These are phyloP conservation scores for Ophiocordyceps polyrhachis-furcata DNA, from an alignment of 2,329 filamentous ascomycete species.

Conservation along the genomic window DNA sequence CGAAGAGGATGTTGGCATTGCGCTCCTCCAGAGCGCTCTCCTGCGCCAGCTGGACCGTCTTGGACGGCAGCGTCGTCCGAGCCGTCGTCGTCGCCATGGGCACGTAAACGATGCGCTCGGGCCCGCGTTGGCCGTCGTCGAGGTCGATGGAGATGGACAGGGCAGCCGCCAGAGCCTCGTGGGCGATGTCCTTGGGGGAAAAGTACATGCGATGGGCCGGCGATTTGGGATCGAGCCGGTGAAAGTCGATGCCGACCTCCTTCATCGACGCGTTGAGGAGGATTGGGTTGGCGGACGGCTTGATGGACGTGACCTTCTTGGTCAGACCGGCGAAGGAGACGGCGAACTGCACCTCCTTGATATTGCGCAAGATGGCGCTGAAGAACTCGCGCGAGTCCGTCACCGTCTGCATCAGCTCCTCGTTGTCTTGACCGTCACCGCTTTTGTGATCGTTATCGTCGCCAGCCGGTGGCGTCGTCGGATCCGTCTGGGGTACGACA, in stretches of 20 bases:
- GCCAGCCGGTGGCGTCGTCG: neutral
- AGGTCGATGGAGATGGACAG: conserved; percentile 84
- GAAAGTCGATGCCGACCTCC: conserved; percentile 82
- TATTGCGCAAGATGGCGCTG: conserved; percentile 73
- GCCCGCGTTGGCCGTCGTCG: conserved; percentile 72
- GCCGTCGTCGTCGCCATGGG: conserved; percentile 95
- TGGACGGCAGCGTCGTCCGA: conserved; percentile 84
- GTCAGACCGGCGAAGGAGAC: conserved; percentile 80
- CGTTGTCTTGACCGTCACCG: conserved; percentile 18
- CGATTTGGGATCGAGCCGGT: conserved; percentile 79
- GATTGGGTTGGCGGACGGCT: conserved; percentile 49
- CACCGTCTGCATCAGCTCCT: conserved; percentile 60
- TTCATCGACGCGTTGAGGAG: conserved; percentile 85
- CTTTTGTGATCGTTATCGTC: neutral
- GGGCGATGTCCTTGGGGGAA: conserved; percentile 74
- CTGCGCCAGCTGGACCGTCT: conserved; percentile 66
- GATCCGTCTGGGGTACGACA: conserved; percentile 16
- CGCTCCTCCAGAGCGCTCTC: conserved; percentile 59
- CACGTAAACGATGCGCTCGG: conserved; percentile 77
- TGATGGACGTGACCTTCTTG: conserved; percentile 53
- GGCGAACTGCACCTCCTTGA: conserved; percentile 92
- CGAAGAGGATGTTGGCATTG: conserved; percentile 91
- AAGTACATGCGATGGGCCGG: conserved; percentile 98
- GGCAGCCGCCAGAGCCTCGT: conserved; percentile 82
- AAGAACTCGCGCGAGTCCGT: conserved; percentile 88